Conservation (phyloP, 306 rosid genomes). For the Malus domestica region ASM211411v1 NC_041789.1:7479501-7480000, state of each 20-base stretch:
- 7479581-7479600: constrained; percentile 11
- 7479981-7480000: not conserved
- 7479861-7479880: constrained; percentile 62
- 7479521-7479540: constrained; percentile 32
- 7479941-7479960: constrained; percentile 47
- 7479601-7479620: constrained; percentile 47
- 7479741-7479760: constrained; percentile 37
- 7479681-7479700: constrained; percentile 47
- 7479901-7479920: constrained; percentile 97
- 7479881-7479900: constrained; percentile 86
- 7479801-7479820: constrained; percentile 63
- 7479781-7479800: constrained; percentile 44
- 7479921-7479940: constrained; percentile 44
- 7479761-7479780: not conserved
- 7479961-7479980: constrained; percentile 6
- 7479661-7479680: constrained; percentile 48
- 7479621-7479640: constrained; percentile 52
- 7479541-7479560: constrained; percentile 12
- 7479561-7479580: constrained; percentile 14
- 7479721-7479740: constrained; percentile 33
- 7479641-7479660: constrained; percentile 39
- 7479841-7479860: constrained; percentile 29
- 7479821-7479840: constrained; percentile 39
- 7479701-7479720: constrained; percentile 11
- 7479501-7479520: constrained; percentile 42